phyloP scores from a whole-genome alignment of 1,284 basidiomycete genomes.

The Tilletia horrida region DNA sequence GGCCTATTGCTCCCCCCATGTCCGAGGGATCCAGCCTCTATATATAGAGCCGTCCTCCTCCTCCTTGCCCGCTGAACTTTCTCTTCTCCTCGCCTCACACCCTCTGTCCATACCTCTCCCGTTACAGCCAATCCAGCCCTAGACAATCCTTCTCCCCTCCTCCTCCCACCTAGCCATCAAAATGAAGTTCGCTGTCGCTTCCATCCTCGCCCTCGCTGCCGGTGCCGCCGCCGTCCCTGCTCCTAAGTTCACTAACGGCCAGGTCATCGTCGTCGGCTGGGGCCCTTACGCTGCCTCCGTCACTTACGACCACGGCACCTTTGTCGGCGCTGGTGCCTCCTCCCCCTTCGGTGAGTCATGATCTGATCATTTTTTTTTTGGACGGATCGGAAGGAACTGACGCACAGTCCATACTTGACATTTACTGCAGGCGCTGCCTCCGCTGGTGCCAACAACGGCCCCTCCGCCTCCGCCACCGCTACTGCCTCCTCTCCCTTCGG shows the following conservation, averaged over 20 bases:
- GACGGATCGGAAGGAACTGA: background rate
- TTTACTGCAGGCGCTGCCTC: conserved; percentile 4
- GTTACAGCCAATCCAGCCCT: background rate
- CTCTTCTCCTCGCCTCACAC: background rate
- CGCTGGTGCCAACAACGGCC: conserved; percentile 7
- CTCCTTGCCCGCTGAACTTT: background rate
- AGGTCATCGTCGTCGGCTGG: conserved; percentile 12
- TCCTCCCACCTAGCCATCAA: conserved; percentile 3
- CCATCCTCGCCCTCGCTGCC: conserved; percentile 5
- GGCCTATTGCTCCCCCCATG: no score
- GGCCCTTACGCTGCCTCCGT: conserved; percentile 6
- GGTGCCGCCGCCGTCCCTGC: conserved; percentile 5
- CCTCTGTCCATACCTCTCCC: background rate
- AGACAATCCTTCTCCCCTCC: background rate
- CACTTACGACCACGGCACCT: background rate
- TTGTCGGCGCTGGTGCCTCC: conserved; percentile 14
- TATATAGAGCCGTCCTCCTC: background rate
- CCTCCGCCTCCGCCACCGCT: background rate
- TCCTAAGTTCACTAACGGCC: background rate
- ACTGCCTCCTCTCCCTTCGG: conserved; percentile 13
- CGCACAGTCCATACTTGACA: background rate
- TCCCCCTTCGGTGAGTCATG: conserved; percentile 9
- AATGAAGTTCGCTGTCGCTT: conserved; percentile 7
- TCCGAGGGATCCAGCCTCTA: background rate
- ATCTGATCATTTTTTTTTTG: no score